A percentile compares a stretch with the other conserved stretches of the same genome.
These are phyloP conservation scores for Saccharomycopsis fodiens DNA, from an alignment of 805 yeast species.

Conservation along the genomic window DNA sequence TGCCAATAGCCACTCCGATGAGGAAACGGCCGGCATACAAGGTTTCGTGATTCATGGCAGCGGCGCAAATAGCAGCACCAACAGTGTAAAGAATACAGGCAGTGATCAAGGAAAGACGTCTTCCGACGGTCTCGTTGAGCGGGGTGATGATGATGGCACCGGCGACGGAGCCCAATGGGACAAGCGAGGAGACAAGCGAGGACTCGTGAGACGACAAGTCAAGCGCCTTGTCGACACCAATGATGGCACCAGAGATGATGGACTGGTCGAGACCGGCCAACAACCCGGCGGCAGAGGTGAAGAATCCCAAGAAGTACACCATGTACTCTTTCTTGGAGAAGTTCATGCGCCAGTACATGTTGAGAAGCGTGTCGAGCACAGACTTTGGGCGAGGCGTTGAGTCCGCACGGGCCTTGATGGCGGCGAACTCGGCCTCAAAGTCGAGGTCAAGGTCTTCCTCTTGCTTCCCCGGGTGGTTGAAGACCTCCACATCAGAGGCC, in stretches of 20 bases:
- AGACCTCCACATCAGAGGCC: background rate
- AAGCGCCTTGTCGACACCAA: constrained; percentile 40
- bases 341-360: constrained; percentile 22
- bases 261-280: constrained; percentile 65
- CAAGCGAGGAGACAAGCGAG: constrained; percentile 48
- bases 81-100: constrained; percentile 54
- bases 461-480: background rate
- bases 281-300: constrained; percentile 58
- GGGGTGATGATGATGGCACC: constrained; percentile 58
- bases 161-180: constrained; percentile 65
- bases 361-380: background rate
- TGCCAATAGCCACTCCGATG: constrained; percentile 58
- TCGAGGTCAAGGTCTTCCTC: background rate
- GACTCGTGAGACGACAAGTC: constrained; percentile 34
- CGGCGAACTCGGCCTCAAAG: background rate
- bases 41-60: constrained; percentile 36
- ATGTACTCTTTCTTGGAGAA: constrained; percentile 40
- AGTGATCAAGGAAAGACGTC: constrained; percentile 45
- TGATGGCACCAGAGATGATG: constrained; percentile 54
- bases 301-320: constrained; percentile 43
- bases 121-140: constrained; percentile 45
- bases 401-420: background rate
- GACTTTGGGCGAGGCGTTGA: background rate
- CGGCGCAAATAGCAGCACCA: constrained; percentile 56
- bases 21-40: constrained; percentile 54